phyloP scores from a whole-genome alignment of 768 basidiomycete species.

The Tremella yokohamensis region DNA sequence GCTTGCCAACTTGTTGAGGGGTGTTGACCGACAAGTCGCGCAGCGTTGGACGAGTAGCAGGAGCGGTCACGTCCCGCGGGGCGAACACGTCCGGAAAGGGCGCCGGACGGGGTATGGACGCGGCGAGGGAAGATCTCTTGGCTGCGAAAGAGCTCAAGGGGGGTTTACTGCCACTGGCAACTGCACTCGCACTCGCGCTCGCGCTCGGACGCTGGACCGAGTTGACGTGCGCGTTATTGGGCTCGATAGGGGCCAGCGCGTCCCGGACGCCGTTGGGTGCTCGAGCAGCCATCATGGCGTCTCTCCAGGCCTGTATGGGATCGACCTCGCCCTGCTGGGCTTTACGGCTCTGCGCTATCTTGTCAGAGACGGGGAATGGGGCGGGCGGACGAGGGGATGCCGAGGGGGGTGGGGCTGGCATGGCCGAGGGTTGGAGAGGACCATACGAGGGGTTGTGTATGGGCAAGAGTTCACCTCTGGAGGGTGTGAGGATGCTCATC shows the following conservation, averaged over 20 bases:
- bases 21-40: background rate
- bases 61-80: background rate
- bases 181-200: background rate
- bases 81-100: conserved; percentile 36
- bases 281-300: too few relatives aligned
- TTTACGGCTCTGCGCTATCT: background rate
- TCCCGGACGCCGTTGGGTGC: too few relatives aligned
- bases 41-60: background rate
- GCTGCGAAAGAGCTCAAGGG: background rate
- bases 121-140: conserved; percentile 3
- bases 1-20: background rate
- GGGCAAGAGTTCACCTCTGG: conserved; percentile 11
- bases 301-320: too few relatives aligned
- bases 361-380: background rate
- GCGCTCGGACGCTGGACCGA: background rate
- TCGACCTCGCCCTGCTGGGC: background rate
- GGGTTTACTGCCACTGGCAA: background rate
- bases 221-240: conserved; percentile 1
- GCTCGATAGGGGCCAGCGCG: background rate
- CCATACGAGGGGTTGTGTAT: conserved; percentile 11
- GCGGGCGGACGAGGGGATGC: conserved; percentile 11
- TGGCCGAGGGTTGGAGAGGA: conserved; percentile 18
- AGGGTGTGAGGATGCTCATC: conserved; percentile 14
- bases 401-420: conserved; percentile 19
- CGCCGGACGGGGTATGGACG: conserved; percentile 29